Evolutionary conservation across 1,139 yeast species (phyloP).

Genomic region (Taphrina communis): DNA sequence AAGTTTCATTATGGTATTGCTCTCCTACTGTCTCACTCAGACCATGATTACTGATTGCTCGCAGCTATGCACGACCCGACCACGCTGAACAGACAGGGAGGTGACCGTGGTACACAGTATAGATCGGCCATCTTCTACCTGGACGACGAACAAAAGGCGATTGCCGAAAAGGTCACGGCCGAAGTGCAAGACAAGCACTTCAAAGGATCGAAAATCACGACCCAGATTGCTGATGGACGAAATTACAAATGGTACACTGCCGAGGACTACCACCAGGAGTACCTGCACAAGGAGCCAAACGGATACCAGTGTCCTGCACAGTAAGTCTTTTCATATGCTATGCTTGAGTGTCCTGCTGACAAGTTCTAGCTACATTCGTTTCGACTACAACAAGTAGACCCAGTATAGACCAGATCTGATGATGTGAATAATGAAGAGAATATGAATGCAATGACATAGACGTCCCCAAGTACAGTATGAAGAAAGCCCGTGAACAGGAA

Average conservation of each 20-base stretch:
- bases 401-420: neutral
- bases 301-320: constrained; percentile 55
- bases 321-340: neutral
- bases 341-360: neutral
- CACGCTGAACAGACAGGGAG: constrained; percentile 70
- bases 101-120: constrained; percentile 83
- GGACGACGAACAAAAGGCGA: constrained; percentile 57
- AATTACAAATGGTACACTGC: constrained; percentile 76
- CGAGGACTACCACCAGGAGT: constrained; percentile 88
- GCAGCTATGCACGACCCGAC: constrained; percentile 78
- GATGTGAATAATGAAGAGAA: too few relatives aligned
- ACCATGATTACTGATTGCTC: neutral
- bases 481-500: too few relatives aligned
- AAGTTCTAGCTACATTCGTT: constrained; percentile 51
- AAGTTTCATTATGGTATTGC: constrained; percentile 74
- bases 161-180: constrained; percentile 54
- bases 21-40: neutral
- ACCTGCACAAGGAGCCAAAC: constrained; percentile 74
- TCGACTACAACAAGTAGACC: constrained; percentile 21
- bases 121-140: constrained; percentile 76
- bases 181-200: constrained; percentile 64
- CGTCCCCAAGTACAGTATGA: too few relatives aligned
- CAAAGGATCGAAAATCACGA: constrained; percentile 62
- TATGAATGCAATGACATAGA: too few relatives aligned
- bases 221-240: constrained; percentile 70